A percentile compares a stretch with the other conserved stretches of the same genome.
Conservation (phyloP, 1,284 basidiomycete genomes). For the Marasmius sp. region DNA sequence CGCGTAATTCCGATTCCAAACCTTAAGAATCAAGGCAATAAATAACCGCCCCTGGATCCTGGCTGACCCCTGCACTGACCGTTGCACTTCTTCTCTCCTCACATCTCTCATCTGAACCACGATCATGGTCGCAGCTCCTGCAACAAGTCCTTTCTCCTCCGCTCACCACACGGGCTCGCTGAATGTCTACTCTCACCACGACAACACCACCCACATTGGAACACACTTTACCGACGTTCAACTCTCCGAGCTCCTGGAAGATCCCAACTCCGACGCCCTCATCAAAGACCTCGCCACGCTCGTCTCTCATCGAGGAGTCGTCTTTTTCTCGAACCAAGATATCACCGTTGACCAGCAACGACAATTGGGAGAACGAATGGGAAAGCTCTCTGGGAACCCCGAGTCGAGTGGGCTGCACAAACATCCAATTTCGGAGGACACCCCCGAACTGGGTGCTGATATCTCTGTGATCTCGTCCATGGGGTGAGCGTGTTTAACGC, state of each 20-base stretch:
- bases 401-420: conserved; percentile 54
- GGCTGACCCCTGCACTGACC: not conserved
- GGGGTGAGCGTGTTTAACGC: conserved; percentile 24
- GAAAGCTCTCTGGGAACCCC: conserved; percentile 59
- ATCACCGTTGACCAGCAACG: conserved; percentile 35
- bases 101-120: not conserved
- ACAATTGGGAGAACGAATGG: conserved; percentile 49
- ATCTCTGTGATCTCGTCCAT: conserved; percentile 47
- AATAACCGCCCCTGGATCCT: no score
- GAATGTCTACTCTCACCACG: conserved; percentile 21
- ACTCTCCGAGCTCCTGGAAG: conserved; percentile 28
- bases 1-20: no score
- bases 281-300: conserved; percentile 47
- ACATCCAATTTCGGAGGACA: conserved; percentile 62
- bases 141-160: not conserved
- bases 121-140: not conserved
- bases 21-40: no score
- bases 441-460: conserved; percentile 47
- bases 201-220: conserved; percentile 32
- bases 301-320: conserved; percentile 69
- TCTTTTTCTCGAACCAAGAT: conserved; percentile 62
- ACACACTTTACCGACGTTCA: conserved; percentile 34
- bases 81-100: not conserved
- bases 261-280: conserved; percentile 29
- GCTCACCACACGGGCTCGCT: conserved; percentile 23